Conservation (phyloP, 495 filamentous ascomycete genomes). For the Hypoxylon fuscum region DNA sequence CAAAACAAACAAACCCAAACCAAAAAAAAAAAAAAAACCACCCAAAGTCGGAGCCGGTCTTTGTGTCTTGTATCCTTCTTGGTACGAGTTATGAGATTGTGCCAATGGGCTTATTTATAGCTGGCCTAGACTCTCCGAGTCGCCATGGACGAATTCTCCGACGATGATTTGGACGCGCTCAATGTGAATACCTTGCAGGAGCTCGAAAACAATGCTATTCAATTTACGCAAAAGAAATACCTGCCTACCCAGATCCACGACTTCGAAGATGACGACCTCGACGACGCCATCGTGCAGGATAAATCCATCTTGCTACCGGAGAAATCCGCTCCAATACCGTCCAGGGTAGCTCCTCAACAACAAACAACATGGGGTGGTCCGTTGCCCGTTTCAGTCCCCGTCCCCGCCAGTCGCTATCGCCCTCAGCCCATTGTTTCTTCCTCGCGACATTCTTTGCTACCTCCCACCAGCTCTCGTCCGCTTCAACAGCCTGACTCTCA, state of each 20-base stretch:
- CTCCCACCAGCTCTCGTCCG: slow-evolving; percentile 27
- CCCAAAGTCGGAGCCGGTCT: not conserved
- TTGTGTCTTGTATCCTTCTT: not conserved
- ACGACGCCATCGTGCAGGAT: slow-evolving; percentile 43
- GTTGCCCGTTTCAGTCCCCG: slow-evolving; percentile 26
- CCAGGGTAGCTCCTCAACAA: slow-evolving; percentile 27
- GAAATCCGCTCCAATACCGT: slow-evolving; percentile 23
- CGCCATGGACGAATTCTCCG: slow-evolving; percentile 59
- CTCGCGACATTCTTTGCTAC: slow-evolving; percentile 6
- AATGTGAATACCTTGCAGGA: slow-evolving; percentile 53
- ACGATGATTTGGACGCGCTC: slow-evolving; percentile 59
- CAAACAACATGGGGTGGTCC: slow-evolving; percentile 34
- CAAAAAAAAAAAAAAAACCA: slow-evolving; percentile 13
- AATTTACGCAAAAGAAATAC: slow-evolving; percentile 52
- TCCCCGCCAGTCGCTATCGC: slow-evolving; percentile 27
- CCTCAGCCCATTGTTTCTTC: slow-evolving; percentile 26
- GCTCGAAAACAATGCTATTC: slow-evolving; percentile 59
- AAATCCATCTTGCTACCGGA: slow-evolving; percentile 21
- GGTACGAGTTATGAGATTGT: slow-evolving; percentile 7
- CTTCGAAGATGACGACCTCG: slow-evolving; percentile 48
- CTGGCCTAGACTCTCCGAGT: slow-evolving; percentile 40
- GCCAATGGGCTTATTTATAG: slow-evolving; percentile 44
- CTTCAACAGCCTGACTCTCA: slow-evolving; percentile 39
- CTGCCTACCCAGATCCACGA: slow-evolving; percentile 35
- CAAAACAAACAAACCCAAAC: too few relatives aligned